phyloP scores from a whole-genome alignment of 116 monocot genomes.

The Posidonia oceanica region DNA sequence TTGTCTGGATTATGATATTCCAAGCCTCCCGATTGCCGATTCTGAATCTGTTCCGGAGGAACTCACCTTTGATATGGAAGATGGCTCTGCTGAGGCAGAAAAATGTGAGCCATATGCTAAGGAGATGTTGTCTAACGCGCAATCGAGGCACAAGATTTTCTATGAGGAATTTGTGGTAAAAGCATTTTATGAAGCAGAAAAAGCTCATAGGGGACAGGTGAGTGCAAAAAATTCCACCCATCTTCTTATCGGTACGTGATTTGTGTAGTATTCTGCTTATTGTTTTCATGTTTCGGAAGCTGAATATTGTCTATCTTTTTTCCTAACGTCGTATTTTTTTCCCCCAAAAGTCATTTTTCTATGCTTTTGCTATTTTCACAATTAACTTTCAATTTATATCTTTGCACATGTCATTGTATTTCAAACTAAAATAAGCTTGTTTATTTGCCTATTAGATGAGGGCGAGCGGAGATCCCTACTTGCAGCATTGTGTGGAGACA shows the following conservation, averaged over 20 bases:
- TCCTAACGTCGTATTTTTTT: no score
- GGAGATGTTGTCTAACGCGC: conserved; percentile 48
- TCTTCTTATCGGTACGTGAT: neutral
- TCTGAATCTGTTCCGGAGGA: conserved; percentile 26
- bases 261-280: neutral
- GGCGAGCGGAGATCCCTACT: conserved; percentile 77
- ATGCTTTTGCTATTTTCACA: no score
- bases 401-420: neutral
- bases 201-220: conserved; percentile 90
- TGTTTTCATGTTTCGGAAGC: neutral
- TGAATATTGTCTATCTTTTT: neutral
- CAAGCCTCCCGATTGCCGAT: conserved; percentile 23
- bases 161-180: conserved; percentile 63
- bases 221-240: neutral
- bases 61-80: conserved; percentile 53
- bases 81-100: conserved; percentile 17
- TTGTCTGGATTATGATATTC: conserved; percentile 54
- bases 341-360: no score
- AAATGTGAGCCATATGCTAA: conserved; percentile 37
- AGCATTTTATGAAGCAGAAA: conserved; percentile 84
- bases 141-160: conserved; percentile 70
- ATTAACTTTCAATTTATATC: neutral
- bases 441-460: conserved; percentile 33
- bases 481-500: conserved; percentile 95
- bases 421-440: neutral